Evolutionary conservation across 2,329 filamentous ascomycete genomes (phyloP).

Genomic region (Claviceps sp.): DNA sequence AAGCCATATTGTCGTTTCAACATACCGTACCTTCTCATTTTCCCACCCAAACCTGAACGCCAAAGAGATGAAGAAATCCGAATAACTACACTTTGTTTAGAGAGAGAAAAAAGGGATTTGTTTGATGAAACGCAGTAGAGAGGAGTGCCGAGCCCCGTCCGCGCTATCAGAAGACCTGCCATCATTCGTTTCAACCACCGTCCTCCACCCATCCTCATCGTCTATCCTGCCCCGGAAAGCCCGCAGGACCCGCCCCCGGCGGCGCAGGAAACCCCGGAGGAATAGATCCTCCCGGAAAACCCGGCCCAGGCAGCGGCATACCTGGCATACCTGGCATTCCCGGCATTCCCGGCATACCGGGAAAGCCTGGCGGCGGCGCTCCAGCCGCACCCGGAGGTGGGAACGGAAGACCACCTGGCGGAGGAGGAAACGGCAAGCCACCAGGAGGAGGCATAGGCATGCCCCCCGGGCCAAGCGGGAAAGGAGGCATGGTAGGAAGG

Average conservation of each 20-base stretch:
- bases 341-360: slow-evolving; percentile 12
- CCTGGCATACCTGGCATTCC: slow-evolving; percentile 22
- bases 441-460: slow-evolving; percentile 25
- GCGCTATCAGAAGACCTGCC: neutral
- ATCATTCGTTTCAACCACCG: neutral
- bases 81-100: slow-evolving; percentile 10
- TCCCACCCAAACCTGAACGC: slow-evolving; percentile 15
- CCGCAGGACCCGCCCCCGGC: slow-evolving; percentile 5
- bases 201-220: slow-evolving; percentile 14
- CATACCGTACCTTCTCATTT: neutral
- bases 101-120: slow-evolving; percentile 4
- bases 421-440: slow-evolving; percentile 26
- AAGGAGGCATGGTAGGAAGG: slow-evolving; percentile 31
- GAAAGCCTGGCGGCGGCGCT: slow-evolving; percentile 17
- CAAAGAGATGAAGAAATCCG: slow-evolving; percentile 14
- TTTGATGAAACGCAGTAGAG: neutral
- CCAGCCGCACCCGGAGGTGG: slow-evolving; percentile 21
- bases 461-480: slow-evolving; percentile 22
- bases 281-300: slow-evolving; percentile 25
- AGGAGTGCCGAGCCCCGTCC: no score
- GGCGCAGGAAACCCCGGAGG: slow-evolving; percentile 13
- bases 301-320: slow-evolving; percentile 28
- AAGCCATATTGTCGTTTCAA: neutral
- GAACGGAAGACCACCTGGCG: slow-evolving; percentile 22
- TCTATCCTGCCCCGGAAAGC: slow-evolving; percentile 26